phyloP scores from a whole-genome alignment of 176 grass and related monocot species.

The Phyllostachys edulis region DNA sequence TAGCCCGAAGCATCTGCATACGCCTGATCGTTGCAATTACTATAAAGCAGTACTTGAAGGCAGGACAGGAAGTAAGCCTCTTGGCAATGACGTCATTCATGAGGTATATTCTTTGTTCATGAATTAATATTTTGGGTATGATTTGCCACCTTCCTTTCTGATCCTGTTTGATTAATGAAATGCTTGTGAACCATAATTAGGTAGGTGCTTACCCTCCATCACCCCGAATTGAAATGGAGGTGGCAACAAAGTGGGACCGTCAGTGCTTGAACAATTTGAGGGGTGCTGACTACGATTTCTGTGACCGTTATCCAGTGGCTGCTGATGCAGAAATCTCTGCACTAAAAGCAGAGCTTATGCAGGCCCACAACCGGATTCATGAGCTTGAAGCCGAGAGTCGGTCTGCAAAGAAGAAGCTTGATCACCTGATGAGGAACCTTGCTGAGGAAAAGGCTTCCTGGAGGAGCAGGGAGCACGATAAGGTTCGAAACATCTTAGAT shows the following conservation, averaged over 20 bases:
- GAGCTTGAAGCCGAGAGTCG: slow-evolving; percentile 54
- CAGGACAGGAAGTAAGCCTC: slow-evolving; percentile 43
- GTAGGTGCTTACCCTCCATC: slow-evolving; percentile 61
- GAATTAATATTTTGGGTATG: slow-evolving; percentile 13
- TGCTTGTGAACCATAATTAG: slow-evolving; percentile 40
- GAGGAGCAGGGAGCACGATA: slow-evolving; percentile 74
- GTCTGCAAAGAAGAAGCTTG: slow-evolving; percentile 60
- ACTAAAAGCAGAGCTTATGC: slow-evolving; percentile 53
- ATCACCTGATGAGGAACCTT: slow-evolving; percentile 56
- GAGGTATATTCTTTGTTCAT: slow-evolving; percentile 51
- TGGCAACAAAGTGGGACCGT: slow-evolving; percentile 77
- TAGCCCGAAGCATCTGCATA: slow-evolving; percentile 51
- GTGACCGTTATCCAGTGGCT: slow-evolving; percentile 17
- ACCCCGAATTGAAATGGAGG: slow-evolving; percentile 64
- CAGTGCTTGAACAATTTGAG: slow-evolving; percentile 28
- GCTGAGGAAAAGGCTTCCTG: slow-evolving; percentile 58
- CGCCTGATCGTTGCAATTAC: slow-evolving; percentile 47
- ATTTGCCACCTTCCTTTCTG: slow-evolving; percentile 11
- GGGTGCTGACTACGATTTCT: slow-evolving; percentile 25
- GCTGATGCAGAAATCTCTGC: slow-evolving; percentile 43
- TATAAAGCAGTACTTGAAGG: slow-evolving; percentile 49
- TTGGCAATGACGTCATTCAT: slow-evolving; percentile 26
- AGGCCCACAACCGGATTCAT: slow-evolving; percentile 39
- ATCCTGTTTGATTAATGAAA: slow-evolving; percentile 35
- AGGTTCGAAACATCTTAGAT: slow-evolving; percentile 47